Conservation (phyloP, 1,284 basidiomycete species). For the Termitomyces sp. region DNA sequence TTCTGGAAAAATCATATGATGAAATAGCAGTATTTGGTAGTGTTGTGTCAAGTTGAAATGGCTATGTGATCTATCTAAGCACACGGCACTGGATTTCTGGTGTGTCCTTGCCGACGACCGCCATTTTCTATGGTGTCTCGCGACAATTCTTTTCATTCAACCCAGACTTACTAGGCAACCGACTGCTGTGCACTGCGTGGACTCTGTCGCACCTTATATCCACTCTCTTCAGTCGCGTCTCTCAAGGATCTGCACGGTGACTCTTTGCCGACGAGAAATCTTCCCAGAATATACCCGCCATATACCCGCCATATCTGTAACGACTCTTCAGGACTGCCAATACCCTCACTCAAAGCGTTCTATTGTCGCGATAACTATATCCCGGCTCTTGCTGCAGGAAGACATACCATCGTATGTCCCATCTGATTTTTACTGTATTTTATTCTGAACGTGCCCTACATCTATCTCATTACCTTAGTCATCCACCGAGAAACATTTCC, state of each 20-base stretch:
- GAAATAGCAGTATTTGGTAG: slow-evolving; percentile 11
- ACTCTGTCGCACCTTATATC: slow-evolving; percentile 10
- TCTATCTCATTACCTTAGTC: slow-evolving; percentile 3
- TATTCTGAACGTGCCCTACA: neutral
- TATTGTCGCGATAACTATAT: slow-evolving; percentile 3
- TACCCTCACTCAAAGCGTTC: neutral
- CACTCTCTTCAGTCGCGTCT: slow-evolving; percentile 1
- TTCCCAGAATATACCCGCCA: slow-evolving; percentile 10
- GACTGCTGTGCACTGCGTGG: neutral
- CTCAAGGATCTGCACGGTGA: neutral
- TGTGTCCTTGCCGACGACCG: slow-evolving; percentile 11
- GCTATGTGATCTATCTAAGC: neutral
- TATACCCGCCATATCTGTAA: slow-evolving; percentile 15
- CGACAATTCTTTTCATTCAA: slow-evolving; percentile 2
- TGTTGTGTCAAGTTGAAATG: slow-evolving; percentile 20
- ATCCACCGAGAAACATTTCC: slow-evolving; percentile 1
- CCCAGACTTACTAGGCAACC: slow-evolving; percentile 3
- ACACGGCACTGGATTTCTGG: neutral
- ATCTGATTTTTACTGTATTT: neutral
- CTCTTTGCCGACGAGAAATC: neutral
- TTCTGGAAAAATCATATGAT: too few relatives aligned
- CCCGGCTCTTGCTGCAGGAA: neutral
- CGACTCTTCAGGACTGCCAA: slow-evolving; percentile 5
- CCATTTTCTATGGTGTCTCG: slow-evolving; percentile 13
- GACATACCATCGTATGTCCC: slow-evolving; percentile 8